Evolutionary conservation across 1,284 basidiomycete species (phyloP), one percentile per base, ranked within the genome.

Genomic region (Sanghuangporus weigelae): DNA sequence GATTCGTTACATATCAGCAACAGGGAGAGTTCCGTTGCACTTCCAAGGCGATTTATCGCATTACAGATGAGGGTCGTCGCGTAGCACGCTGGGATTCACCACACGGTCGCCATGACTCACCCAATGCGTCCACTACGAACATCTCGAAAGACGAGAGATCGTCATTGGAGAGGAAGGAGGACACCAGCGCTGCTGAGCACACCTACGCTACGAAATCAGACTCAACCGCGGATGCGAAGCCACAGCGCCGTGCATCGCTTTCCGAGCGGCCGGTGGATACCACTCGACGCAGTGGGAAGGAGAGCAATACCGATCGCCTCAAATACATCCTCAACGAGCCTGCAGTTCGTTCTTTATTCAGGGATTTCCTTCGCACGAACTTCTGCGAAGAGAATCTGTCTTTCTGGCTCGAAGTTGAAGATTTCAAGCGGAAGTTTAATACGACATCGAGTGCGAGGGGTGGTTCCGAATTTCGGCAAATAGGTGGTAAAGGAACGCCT

Each of bases 321-420:
- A 87, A 87, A 69, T 93, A 93, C 74, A 96, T 99, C 68, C 83
- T 99, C 26, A 95, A 97, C 69, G 95, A 98, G 69, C 93, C 96
- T 0, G 90, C 91, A 26, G 81, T 97, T 38, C 87, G 96, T 12
- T 85, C 86, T 2, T 79, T 98, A 50, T 99, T 99, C 84, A 87
- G 96, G 64, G 96, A 98, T 68, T 97, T 96, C 79, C 77, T 99
- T 62, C 85, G 94, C 50, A 84, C 87, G 59, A 98, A 98, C 76
- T 98, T 98, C 74, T 98, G 95, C 78, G 96, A 99, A 74, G 96
- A 99, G 81, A 99, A 99, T 73, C 78, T 99, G 69, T 89, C 90
- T 55, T 99, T 98, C 79, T 99, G 95, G 92, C 76, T 98, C 61
- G 97, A 98, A 71, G 96, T 98, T 1, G 87, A 95, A 74, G 96